Base-by-base conservation (phyloP, 169 alveolate species). In the Cryptosporidium baileyi region DNA sequence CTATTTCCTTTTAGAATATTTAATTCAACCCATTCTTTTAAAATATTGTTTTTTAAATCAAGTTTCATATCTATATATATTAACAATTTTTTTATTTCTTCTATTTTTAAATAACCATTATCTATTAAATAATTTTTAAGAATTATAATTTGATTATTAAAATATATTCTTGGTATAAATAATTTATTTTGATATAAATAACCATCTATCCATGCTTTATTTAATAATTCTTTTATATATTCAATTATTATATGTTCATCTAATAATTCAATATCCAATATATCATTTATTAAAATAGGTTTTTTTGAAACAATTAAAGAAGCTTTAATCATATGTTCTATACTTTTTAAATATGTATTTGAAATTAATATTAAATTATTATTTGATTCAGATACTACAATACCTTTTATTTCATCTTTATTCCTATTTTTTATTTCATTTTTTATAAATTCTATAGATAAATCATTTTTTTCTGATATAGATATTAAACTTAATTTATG, bases 381-480 rank as follows among this genome's bases (percentile, higher is more conserved):
- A 11, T 63, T 63, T 7, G 80, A 5, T n/a, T 63, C 61, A 11
- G 28, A 26, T 6, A 44, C 61, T 19, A 63, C 13, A 5, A 6
- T 47, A n/a, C 60, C 80, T 24, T 63, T 47, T 43, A 19, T 45
- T 4, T 36, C 9, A 24, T 45, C 61, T 24, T 24, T 26, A 17
- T 11, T 26, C 44, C 61, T 63, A 6, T 44, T 41, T n/a, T 43
- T 45, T 6, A 63, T 43, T 44, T 63, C 80, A n/a, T 41, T 61
- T 44, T 63, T 63, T 2, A 63, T 43, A n/a, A 43, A 63, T 5
- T 41, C 80, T 24, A 63, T 41, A 30, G 80, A 63, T n/a, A 63
- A 54, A 47, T 63, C 61, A 0, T 49, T 43, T 17, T 24, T 63
- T 63, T 63, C 47, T 11, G 61, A 43, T n/a, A 63, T 9, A 17